A percentile compares a stretch with the other conserved stretches of the same genome.
These are phyloP conservation scores for Penicillium subrubescens DNA, from an alignment of 495 filamentous ascomycete species.

Conservation along the genomic window DNA sequence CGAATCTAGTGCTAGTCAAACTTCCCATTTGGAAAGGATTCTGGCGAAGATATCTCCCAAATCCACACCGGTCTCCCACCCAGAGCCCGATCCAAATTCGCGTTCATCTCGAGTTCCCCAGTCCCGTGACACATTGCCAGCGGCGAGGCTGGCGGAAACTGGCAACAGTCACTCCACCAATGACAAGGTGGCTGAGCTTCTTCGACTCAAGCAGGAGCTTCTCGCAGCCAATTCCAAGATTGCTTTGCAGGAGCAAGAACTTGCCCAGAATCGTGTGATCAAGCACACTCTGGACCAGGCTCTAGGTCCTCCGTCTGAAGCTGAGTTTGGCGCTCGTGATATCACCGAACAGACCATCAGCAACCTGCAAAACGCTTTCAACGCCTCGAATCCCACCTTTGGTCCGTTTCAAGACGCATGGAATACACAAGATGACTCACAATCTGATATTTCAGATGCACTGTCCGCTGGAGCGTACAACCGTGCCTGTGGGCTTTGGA, in stretches of 20 bases:
- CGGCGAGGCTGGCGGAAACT: constrained; percentile 38
- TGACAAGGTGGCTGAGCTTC: constrained; percentile 49
- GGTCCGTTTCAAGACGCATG: constrained; percentile 61
- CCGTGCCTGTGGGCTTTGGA: constrained; percentile 67
- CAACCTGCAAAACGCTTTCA: constrained; percentile 55
- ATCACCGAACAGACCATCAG: constrained; percentile 56
- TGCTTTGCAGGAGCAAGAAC: constrained; percentile 78
- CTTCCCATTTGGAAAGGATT: constrained; percentile 44
- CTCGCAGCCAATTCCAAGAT: constrained; percentile 78
- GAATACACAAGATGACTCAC: constrained; percentile 66
- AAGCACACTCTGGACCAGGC: constrained; percentile 76
- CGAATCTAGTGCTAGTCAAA: constrained; percentile 23
- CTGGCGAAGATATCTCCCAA: constrained; percentile 40
- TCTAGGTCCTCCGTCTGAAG: constrained; percentile 62
- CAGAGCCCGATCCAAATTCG: constrained; percentile 51
- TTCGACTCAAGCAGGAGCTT: constrained; percentile 70
- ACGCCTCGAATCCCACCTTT: constrained; percentile 52
- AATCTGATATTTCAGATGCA: constrained; percentile 63
- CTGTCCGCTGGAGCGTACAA: constrained; percentile 61
- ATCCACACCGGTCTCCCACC: constrained; percentile 25
- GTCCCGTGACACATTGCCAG: constrained; percentile 50
- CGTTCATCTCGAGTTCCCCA: constrained; percentile 60
- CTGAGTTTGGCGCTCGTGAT: constrained; percentile 52
- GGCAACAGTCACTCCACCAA: constrained; percentile 21
- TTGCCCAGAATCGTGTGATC: constrained; percentile 74